Conservation (phyloP, 1,284 basidiomycete species). For the Puccinia polysora region DNA sequence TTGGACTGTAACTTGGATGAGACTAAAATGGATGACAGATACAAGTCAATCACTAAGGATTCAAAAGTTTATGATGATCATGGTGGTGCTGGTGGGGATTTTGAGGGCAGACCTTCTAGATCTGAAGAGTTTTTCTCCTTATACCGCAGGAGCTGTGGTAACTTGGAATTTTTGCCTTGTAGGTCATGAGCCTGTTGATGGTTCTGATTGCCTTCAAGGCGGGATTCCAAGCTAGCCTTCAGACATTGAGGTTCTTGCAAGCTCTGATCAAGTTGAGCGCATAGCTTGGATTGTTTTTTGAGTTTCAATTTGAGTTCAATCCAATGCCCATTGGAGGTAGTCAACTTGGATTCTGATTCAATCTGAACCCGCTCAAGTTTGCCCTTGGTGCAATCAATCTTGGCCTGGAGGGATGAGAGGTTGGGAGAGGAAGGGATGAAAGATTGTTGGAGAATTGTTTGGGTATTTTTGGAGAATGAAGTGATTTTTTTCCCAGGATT, state of each 20-base stretch:
- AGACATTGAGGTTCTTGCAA: slow-evolving; percentile 19
- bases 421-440: no score
- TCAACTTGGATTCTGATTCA: slow-evolving; percentile 33
- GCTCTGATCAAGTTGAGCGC: slow-evolving; percentile 21
- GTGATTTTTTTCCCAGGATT: no score
- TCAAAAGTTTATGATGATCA: background rate
- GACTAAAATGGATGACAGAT: background rate
- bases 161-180: slow-evolving; percentile 23
- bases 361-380: slow-evolving; percentile 29
- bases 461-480: no score
- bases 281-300: background rate
- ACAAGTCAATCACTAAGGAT: background rate
- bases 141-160: slow-evolving; percentile 25
- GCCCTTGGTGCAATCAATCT: slow-evolving; percentile 23
- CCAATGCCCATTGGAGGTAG: background rate
- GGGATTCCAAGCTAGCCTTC: slow-evolving; percentile 1
- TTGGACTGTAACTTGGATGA: slow-evolving; percentile 8
- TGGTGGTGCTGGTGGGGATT: background rate
- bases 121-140: slow-evolving; percentile 25
- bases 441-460: background rate
- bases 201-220: background rate
- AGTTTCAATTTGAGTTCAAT: slow-evolving; percentile 31
- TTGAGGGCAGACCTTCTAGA: slow-evolving; percentile 17
- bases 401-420: slow-evolving; percentile 1
- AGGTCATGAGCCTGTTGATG: background rate